Evolutionary conservation across 805 yeast species (phyloP).

Genomic region (Pichia insulana): DNA sequence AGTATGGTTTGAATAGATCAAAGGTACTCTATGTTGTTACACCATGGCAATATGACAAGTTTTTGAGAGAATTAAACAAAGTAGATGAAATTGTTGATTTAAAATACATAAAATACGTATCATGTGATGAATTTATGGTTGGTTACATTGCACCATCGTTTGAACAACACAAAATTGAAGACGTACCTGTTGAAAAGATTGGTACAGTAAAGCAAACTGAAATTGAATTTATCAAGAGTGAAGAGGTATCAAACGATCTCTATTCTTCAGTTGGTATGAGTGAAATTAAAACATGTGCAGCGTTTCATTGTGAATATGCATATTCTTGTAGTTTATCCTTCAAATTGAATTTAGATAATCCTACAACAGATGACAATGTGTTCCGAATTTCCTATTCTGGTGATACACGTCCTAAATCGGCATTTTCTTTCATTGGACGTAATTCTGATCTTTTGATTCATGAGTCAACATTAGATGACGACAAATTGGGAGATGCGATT

Average conservation of each 20-base stretch:
- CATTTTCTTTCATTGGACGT: slow-evolving; percentile 53
- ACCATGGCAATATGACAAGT: slow-evolving; percentile 68
- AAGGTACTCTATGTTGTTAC: slow-evolving; percentile 48
- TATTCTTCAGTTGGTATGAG: slow-evolving; percentile 35
- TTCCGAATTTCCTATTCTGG: slow-evolving; percentile 87
- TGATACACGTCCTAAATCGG: slow-evolving; percentile 77
- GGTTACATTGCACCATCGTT: slow-evolving; percentile 10
- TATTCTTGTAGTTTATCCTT: slow-evolving; percentile 57
- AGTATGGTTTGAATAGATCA: slow-evolving; percentile 24
- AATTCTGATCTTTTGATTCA: slow-evolving; percentile 73
- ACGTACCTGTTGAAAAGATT: slow-evolving; percentile 17
- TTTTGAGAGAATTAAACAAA: slow-evolving; percentile 55
- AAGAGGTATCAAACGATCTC: slow-evolving; percentile 19
- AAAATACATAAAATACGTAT: slow-evolving; percentile 14
- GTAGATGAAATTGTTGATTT: slow-evolving; percentile 15
- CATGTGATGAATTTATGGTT: slow-evolving; percentile 28
- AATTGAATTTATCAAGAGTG: slow-evolving; percentile 6
- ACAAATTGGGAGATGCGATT: slow-evolving; percentile 65
- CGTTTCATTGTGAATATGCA: slow-evolving; percentile 78
- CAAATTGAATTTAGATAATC: slow-evolving; percentile 15
- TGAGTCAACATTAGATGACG: slow-evolving; percentile 88
- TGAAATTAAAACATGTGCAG: slow-evolving; percentile 54
- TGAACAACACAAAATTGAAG: slow-evolving; percentile 23
- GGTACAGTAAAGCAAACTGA: slow-evolving; percentile 4
- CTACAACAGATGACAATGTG: slow-evolving; percentile 4